Evolutionary conservation across 495 filamentous ascomycete genomes (phyloP), one percentile per base, ranked within the genome.

Genomic region (Penicillium bialowiezense): DNA sequence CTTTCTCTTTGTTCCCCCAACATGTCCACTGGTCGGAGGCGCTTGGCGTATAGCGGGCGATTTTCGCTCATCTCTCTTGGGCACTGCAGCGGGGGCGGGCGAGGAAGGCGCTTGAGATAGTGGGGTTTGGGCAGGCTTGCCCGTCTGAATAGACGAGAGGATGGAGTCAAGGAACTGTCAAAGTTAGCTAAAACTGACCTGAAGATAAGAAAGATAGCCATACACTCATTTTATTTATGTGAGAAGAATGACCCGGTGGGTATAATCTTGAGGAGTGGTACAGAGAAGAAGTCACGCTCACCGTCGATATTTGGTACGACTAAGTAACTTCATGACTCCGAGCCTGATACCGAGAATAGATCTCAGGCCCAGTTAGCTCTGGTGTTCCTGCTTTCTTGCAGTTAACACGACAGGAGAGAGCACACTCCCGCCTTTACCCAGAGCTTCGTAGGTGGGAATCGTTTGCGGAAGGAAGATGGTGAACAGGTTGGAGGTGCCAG

Each of bases 111-210:
- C 59, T 15, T 58, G 55, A 26, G 66, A 54, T 15, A 67, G 51
- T 13, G 65, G 62, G 14, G 60, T 43, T 26, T 60, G 64, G 29
- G 69, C 45, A 34, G 67, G 65, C 38, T 68, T 68, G 35, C 70
- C 76, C 60, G 72, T 72, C 60, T 73, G 69, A 32, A 83, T 71
- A 28, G 76, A 79, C 50, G 78, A 73, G 45, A 82, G 71, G 21
- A 82, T 70, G 18, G 80, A 82, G 58, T 79, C 79, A 57, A 83
- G 74, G 49, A 80, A 81, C 80, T 83, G 34, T 9, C 44, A 17
- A 32, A 21, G 48, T 75, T 29, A 73, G 62, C 23, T 26, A 37
- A 50, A 45, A 13, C 26, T 33, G 10, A 45, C 24, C 18, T 7
- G 23, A 32, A 26, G n/a, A 19, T 36, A 26, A 29, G 12, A 46